Conservation (phyloP, 2,329 filamentous ascomycete genomes). For the Bipolaris victoriae region DNA sequence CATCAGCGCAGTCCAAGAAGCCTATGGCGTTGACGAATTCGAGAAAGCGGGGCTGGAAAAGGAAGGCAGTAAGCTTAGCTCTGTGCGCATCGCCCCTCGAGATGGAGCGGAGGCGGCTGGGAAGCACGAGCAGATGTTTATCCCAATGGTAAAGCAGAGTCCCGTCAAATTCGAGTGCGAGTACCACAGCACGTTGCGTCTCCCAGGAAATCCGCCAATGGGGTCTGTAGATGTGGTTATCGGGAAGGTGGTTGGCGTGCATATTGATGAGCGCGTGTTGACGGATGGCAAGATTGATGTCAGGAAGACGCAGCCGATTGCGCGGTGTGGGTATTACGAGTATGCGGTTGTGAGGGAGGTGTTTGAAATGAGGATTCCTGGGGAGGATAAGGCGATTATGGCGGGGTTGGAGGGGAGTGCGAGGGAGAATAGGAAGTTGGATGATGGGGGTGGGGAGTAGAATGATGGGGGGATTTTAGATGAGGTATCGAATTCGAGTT, state of each 20-base stretch:
- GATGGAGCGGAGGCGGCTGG: not conserved
- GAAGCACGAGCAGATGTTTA: conserved; percentile 14
- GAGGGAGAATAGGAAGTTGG: conserved; percentile 29
- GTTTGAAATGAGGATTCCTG: conserved; percentile 65
- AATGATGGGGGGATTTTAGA: not conserved
- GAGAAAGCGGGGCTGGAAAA: conserved; percentile 58
- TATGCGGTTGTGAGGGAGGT: conserved; percentile 62
- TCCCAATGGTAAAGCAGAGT: conserved; percentile 61
- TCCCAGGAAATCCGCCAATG: conserved; percentile 64
- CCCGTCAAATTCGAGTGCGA: conserved; percentile 66
- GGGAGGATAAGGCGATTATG: conserved; percentile 33
- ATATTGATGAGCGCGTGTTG: conserved; percentile 62
- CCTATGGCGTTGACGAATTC: conserved; percentile 62
- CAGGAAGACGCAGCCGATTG: conserved; percentile 64
- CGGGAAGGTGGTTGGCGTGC: conserved; percentile 62
- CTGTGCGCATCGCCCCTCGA: conserved; percentile 22
- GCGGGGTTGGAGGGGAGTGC: conserved; percentile 40
- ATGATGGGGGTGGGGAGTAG: not conserved
- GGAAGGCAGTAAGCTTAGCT: conserved; percentile 49
- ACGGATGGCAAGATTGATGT: conserved; percentile 64
- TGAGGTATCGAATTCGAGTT: not conserved
- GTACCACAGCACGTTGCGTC: conserved; percentile 59
- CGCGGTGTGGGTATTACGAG: conserved; percentile 65
- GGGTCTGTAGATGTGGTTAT: conserved; percentile 65
- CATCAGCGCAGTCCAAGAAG: conserved; percentile 58